phyloP scores from a whole-genome alignment of 192 early-diverging fungal genomes.

The Gorgonomyces haynaldii region DNA sequence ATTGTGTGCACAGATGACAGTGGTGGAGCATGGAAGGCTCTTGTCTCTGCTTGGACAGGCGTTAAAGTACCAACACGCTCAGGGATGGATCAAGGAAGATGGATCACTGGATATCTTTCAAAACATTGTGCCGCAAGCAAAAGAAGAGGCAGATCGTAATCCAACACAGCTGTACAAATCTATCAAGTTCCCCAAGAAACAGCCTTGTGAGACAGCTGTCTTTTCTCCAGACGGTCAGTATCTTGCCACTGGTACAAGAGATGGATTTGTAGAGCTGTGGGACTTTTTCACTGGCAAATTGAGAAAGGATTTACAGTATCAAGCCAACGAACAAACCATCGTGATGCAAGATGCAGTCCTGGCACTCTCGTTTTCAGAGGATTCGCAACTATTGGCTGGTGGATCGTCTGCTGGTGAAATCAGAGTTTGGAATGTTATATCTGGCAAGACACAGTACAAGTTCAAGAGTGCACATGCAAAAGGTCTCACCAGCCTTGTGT shows the following conservation, averaged over 20 bases:
- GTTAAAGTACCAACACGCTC: slow-evolving; percentile 78
- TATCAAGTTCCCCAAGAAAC: slow-evolving; percentile 88
- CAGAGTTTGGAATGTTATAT: slow-evolving; percentile 72
- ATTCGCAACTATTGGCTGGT: slow-evolving; percentile 70
- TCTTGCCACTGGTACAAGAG: slow-evolving; percentile 62
- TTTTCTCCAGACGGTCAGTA: slow-evolving; percentile 57
- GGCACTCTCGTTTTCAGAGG: slow-evolving; percentile 61
- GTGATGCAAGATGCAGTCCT: slow-evolving; percentile 80
- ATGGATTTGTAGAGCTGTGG: slow-evolving; percentile 97
- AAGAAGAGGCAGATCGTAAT: slow-evolving; percentile 60
- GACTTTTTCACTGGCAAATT: slow-evolving; percentile 86
- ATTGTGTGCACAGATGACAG: slow-evolving; percentile 40
- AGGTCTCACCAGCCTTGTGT: slow-evolving; percentile 67
- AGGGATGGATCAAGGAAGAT: slow-evolving; percentile 62
- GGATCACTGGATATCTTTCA: slow-evolving; percentile 70
- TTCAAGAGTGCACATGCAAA: slow-evolving; percentile 75
- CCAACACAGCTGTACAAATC: slow-evolving; percentile 60
- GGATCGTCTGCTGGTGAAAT: slow-evolving; percentile 79
- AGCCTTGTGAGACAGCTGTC: slow-evolving; percentile 58
- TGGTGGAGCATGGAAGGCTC: slow-evolving; percentile 66
- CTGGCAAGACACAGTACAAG: slow-evolving; percentile 58
- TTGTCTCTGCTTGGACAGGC: slow-evolving; percentile 76
- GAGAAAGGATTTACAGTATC: slow-evolving; percentile 78
- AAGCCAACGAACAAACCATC: slow-evolving; percentile 71
- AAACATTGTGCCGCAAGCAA: slow-evolving; percentile 48